Base-by-base conservation (phyloP, 2,329 filamentous ascomycete species). In the Anthostomella pinea region DNA sequence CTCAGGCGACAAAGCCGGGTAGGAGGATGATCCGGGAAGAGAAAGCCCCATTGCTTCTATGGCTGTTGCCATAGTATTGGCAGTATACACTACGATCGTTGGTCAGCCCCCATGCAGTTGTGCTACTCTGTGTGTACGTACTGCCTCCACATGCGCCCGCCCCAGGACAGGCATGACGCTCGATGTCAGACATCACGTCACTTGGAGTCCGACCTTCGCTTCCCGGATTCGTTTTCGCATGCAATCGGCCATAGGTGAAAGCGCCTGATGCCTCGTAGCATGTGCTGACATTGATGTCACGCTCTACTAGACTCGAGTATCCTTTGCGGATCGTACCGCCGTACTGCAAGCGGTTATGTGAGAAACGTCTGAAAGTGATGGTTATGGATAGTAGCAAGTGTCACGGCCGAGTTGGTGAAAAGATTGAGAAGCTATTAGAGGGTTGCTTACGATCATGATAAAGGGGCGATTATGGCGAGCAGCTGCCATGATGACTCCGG, bases 41-140 rank as follows among this genome's bases (percentile, higher is more conserved):
- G 81, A 81, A 19, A 95, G 71, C 18, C 89, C 89, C 75, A 95
- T 88, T 26, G 86, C 87, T 68, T 95, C 88, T 47, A 95, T 88
- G 10, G 86, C 87, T 0, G 86, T 91, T 4, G 87, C 86, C 87
- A 95, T 91, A 16, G 88, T 95, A 66, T 95, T 95, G 47, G 89
- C 89, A 1, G 89, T 95, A 67, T 89, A 95, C 89, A 95, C 46
- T 49, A 13, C 13, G 21, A n/a, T 2, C 13, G 14, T 17, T 17
- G 5, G 16, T 10, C 6, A 17, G 3, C 6, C 29, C 17, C 17
- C n/a, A 8, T n/a, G n/a, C 18, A 22, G 18, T 5, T 6, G 11
- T 13, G 18, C 10, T 20, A 13, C 8, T 20, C 16, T 6, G 16
- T 11, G 16, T 19, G 5, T 17, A 43, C 46, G 37, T 43, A 49